phyloP scores from a whole-genome alignment of 2,329 filamentous ascomycete species.

The Alternaria panax region DNA sequence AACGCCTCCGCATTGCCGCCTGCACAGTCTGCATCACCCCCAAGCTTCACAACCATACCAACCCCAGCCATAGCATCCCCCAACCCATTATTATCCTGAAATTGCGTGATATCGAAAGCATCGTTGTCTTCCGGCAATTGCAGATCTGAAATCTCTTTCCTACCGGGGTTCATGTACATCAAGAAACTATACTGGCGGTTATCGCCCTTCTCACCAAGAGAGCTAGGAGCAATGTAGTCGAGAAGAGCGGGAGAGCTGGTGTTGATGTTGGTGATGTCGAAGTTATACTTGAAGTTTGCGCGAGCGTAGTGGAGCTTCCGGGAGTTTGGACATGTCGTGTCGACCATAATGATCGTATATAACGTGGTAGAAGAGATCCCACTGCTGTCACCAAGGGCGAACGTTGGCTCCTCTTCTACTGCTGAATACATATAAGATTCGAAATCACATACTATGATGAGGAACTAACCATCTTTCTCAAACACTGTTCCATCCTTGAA shows the following conservation, averaged over 20 bases:
- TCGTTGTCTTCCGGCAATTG: slow-evolving; percentile 36
- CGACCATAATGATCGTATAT: slow-evolving; percentile 44
- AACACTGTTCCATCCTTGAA: slow-evolving; percentile 41
- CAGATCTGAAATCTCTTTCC: slow-evolving; percentile 28
- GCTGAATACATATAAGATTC: slow-evolving; percentile 24
- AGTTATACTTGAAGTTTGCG: slow-evolving; percentile 42
- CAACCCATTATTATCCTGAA: slow-evolving; percentile 42
- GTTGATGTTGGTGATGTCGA: slow-evolving; percentile 36
- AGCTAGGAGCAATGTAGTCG: slow-evolving; percentile 42
- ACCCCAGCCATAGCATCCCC: slow-evolving; percentile 39
- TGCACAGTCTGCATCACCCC: slow-evolving; percentile 31
- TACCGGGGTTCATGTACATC: slow-evolving; percentile 40
- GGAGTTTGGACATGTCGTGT: slow-evolving; percentile 41
- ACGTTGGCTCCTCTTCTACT: slow-evolving; percentile 39
- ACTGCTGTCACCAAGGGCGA: slow-evolving; percentile 45
- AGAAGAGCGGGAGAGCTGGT: slow-evolving; percentile 24
- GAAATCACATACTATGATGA: background rate
- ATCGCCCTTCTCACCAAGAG: slow-evolving; percentile 41
- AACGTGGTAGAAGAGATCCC: slow-evolving; percentile 35
- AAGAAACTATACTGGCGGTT: slow-evolving; percentile 44
- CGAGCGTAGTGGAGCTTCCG: slow-evolving; percentile 43
- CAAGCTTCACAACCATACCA: slow-evolving; percentile 45
- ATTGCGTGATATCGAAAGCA: slow-evolving; percentile 38
- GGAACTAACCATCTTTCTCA: slow-evolving; percentile 30
- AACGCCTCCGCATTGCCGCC: slow-evolving; percentile 12